These are phyloP conservation scores for Pseudogymnoascus sp. DNA, from an alignment of 2,329 filamentous ascomycete species.

Conservation along the genomic window DNA sequence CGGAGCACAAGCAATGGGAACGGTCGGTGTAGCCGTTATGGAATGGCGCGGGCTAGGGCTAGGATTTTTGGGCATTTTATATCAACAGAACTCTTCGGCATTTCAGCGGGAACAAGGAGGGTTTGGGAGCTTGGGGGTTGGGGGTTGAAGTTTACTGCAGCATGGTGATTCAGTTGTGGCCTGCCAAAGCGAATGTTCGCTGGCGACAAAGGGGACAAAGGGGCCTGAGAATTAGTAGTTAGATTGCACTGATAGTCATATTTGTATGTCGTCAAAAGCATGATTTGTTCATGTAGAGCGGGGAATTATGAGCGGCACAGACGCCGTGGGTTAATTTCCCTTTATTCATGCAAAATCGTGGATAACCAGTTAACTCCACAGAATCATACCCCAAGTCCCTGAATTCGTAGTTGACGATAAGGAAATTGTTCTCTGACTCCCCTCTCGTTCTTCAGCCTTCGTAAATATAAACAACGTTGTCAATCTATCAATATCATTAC, in stretches of 20 bases:
- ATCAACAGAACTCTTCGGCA: neutral
- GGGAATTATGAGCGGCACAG: neutral
- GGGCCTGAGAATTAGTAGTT: neutral
- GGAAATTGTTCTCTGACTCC: neutral
- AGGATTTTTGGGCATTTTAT: neutral
- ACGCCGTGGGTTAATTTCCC: neutral
- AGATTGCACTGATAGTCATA: neutral
- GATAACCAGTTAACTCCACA: neutral
- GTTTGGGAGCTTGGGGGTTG: neutral
- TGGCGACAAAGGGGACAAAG: neutral
- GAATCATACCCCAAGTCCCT: neutral
- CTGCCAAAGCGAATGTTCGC: neutral
- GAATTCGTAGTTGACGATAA: neutral
- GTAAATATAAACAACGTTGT: neutral
- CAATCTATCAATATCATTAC: neutral
- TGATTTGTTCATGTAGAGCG: neutral
- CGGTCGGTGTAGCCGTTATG: neutral
- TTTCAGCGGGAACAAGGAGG: neutral
- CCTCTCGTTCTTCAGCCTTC: neutral
- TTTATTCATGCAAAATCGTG: neutral
- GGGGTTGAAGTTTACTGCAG: neutral
- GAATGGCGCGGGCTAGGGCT: neutral
- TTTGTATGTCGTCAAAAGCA: neutral
- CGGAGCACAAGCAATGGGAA: neutral
- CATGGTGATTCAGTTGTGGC: neutral